A percentile compares a stretch with the other conserved stretches of the same genome.
phyloP scores from a whole-genome alignment of 768 basidiomycete species.

The Mycena sanguinolenta region DNA sequence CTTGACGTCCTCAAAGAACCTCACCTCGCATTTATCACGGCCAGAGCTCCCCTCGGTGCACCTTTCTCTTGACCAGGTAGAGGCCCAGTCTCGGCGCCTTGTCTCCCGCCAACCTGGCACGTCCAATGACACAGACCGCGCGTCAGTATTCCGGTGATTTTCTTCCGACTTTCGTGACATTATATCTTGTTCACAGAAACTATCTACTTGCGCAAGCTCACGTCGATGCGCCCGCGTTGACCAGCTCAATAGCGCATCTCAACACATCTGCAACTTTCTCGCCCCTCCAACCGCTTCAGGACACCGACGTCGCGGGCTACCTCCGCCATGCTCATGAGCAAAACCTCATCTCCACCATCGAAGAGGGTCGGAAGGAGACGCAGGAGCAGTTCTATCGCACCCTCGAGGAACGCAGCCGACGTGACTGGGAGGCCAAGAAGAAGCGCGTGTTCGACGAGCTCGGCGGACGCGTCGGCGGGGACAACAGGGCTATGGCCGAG shows the following conservation, averaged over 20 bases:
- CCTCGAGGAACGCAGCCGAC: slow-evolving; percentile 78
- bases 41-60: slow-evolving; percentile 91
- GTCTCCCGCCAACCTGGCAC: slow-evolving; percentile 77
- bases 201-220: slow-evolving; percentile 95
- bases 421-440: slow-evolving; percentile 94
- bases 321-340: slow-evolving; percentile 96
- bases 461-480: slow-evolving; percentile 73
- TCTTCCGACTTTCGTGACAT: slow-evolving; percentile 23
- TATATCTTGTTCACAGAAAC: slow-evolving; percentile 62
- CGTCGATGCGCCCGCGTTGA: slow-evolving; percentile 92
- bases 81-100: slow-evolving; percentile 90
- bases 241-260: slow-evolving; percentile 84
- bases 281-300: slow-evolving; percentile 92
- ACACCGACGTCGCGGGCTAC: slow-evolving; percentile 94
- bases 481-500: slow-evolving; percentile 68
- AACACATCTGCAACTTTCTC: slow-evolving; percentile 88
- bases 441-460: slow-evolving; percentile 91
- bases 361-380: slow-evolving; percentile 88
- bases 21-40: slow-evolving; percentile 82
- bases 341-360: slow-evolving; percentile 93
- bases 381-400: slow-evolving; percentile 88
- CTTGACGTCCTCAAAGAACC: slow-evolving; percentile 75
- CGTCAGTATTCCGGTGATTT: slow-evolving; percentile 60
- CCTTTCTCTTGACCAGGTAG: slow-evolving; percentile 94
- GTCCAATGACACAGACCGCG: slow-evolving; percentile 78